Evolutionary conservation across 2,329 filamentous ascomycete species (phyloP), one percentile per base, ranked within the genome.

Genomic region (Cordyceps fumosorosea): DNA sequence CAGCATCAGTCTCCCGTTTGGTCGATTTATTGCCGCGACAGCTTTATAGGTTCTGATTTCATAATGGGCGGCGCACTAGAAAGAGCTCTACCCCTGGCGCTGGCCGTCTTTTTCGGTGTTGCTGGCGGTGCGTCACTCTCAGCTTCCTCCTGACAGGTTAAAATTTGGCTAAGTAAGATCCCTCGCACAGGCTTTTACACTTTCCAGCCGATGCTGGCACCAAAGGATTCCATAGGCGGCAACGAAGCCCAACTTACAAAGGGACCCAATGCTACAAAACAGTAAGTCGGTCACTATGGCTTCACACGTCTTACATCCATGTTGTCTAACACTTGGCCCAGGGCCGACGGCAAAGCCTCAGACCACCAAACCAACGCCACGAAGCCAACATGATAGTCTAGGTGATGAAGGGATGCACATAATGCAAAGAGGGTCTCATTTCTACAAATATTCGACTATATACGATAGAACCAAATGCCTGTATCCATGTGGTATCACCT

Each of bases 101-200:
- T 77, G 40, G 72, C 75, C 14, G 65, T 73, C 11, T 76, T 77
- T 62, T 75, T 69, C 26, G 75, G 75, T 34, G 70, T 77, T 34
- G 63, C 74, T 48, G 72, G 74, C 63, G 75, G 75, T 76, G 42
- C 62, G 71, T 67, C 20, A 37, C 34, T 47, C 32, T 34, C n/a
- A 16, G 22, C 32, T 12, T 55, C 42, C 26, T 11, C 26, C 32
- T 54, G 22, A 4, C 3, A 18, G 2, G 48, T 26, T 26, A 10
- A 45, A 37, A 48, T 37, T 37, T 47, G 14, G 22, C 61, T 59
- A 26, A 62, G 10, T n/a, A 32, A 3, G 24, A 40, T 14, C 6
- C 10, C 1, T 37, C 34, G 11, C 6, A 18, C 58, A 76, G 74
- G 74, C 47, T 69, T 70, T 32, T 76, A 76, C 63, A 76, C 74